Conservation (phyloP, 2,329 filamentous ascomycete genomes). For the Lasiodiplodia hormozganensis region DNA sequence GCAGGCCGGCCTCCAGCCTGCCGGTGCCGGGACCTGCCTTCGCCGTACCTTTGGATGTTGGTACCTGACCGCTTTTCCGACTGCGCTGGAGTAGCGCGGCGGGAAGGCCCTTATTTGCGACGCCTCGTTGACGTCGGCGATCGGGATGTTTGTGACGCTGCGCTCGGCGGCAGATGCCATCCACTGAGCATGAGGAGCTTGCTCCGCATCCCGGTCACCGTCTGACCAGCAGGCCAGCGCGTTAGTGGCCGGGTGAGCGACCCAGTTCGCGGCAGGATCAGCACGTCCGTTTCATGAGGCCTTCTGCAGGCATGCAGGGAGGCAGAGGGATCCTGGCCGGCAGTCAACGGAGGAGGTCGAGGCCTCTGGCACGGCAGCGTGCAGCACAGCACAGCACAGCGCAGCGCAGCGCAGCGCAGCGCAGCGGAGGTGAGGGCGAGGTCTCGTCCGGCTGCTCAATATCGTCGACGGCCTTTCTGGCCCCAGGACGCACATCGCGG, state of each 20-base stretch:
- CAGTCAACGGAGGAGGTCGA: neutral
- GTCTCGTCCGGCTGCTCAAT: slow-evolving; percentile 14
- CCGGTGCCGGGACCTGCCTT: slow-evolving; percentile 3
- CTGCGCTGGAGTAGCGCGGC: neutral
- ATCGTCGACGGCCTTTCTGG: slow-evolving; percentile 8
- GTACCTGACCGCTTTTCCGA: slow-evolving; percentile 19
- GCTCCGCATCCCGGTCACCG: neutral
- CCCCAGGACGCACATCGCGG: slow-evolving; percentile 8
- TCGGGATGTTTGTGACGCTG: neutral
- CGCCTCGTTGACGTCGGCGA: slow-evolving; percentile 11
- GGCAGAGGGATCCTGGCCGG: too few relatives aligned
- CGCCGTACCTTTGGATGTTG: neutral
- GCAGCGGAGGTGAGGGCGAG: slow-evolving; percentile 15
- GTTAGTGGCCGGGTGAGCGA: slow-evolving; percentile 13
- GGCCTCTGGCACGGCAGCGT: neutral
- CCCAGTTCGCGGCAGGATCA: slow-evolving; percentile 5
- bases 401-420: neutral
- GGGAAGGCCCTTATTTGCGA: slow-evolving; percentile 17
- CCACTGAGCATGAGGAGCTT: neutral
- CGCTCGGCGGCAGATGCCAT: neutral
- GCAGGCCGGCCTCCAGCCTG: neutral
- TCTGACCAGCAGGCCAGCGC: neutral
- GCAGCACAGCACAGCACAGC: neutral
- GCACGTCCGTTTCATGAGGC: slow-evolving; percentile 8
- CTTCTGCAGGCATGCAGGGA: neutral